Evolutionary conservation across 371 early-diverging fungal genomes (phyloP).

Genomic region (Circinella umbellata): DNA sequence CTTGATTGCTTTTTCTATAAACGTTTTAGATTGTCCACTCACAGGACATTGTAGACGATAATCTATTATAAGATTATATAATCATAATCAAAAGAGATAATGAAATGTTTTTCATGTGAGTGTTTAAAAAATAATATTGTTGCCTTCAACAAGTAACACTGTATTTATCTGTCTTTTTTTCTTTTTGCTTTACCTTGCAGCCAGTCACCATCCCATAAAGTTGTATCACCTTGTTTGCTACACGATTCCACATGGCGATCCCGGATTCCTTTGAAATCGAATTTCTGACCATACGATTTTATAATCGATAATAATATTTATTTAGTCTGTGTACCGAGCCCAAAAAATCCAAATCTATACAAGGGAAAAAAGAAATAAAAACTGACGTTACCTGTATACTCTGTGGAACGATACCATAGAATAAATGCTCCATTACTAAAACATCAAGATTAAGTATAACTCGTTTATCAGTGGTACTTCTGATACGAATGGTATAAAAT

Average conservation of each 20-base stretch:
- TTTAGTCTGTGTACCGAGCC: neutral
- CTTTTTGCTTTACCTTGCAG: conserved; percentile 42
- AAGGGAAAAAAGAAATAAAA: no score
- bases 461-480: conserved; percentile 70
- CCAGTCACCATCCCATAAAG: conserved; percentile 77
- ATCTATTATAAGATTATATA: conserved; percentile 17
- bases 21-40: conserved; percentile 77
- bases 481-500: conserved; percentile 82
- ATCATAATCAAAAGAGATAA: neutral
- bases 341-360: neutral
- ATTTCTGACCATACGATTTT: conserved; percentile 53
- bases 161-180: no score
- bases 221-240: conserved; percentile 45
- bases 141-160: no score
- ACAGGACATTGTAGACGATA: conserved; percentile 29
- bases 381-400: conserved; percentile 56
- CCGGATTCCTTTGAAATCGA: conserved; percentile 90
- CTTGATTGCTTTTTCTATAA: conserved; percentile 74
- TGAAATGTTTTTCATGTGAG: neutral
- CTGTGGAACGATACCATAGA: conserved; percentile 67
- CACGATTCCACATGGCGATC: conserved; percentile 57
- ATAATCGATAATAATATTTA: neutral
- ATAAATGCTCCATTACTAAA: conserved; percentile 95
- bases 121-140: no score
- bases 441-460: conserved; percentile 77